These are phyloP conservation scores for Aspergillus ochraceus DNA, from an alignment of 2,329 filamentous ascomycete species.

Conservation along the genomic window DNA sequence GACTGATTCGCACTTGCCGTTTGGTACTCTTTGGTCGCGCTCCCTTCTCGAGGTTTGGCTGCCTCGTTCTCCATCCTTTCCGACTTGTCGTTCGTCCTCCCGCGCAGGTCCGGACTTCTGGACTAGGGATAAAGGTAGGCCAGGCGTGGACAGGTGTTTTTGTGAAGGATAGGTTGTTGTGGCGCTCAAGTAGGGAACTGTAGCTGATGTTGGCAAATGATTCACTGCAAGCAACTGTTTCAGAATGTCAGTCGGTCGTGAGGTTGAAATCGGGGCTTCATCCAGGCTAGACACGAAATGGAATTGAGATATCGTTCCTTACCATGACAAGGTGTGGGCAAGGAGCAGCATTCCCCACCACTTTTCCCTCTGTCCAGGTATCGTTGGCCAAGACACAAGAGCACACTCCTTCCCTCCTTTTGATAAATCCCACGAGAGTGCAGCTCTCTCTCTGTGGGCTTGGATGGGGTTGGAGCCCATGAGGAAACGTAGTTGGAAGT, in stretches of 20 bases:
- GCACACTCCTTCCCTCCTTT: constrained; percentile 14
- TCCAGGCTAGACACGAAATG: background rate
- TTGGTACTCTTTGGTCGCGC: background rate
- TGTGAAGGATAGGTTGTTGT: too few species aligned
- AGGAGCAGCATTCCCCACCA: background rate
- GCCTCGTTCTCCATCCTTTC: background rate
- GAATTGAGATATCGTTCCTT: background rate
- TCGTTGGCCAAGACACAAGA: constrained; percentile 12
- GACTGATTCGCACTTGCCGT: background rate
- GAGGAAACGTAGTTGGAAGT: constrained; percentile 3
- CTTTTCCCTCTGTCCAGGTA: background rate
- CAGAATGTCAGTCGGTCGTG: background rate
- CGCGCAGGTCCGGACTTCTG: too few species aligned
- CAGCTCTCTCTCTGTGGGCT: constrained; percentile 3
- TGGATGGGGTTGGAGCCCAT: constrained; percentile 16
- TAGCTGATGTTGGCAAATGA: background rate
- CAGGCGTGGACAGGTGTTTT: too few species aligned
- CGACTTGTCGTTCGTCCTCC: too few species aligned
- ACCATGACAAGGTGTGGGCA: background rate
- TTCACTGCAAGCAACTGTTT: background rate
- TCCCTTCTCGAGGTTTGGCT: background rate
- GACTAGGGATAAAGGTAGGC: too few species aligned
- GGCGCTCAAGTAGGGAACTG: background rate
- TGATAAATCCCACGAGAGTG: constrained; percentile 17
- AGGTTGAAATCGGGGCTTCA: background rate